These are phyloP conservation scores for Fraxinus floribunda DNA, from an alignment of 305 asterid genomes.

Conservation along the genomic window DNA sequence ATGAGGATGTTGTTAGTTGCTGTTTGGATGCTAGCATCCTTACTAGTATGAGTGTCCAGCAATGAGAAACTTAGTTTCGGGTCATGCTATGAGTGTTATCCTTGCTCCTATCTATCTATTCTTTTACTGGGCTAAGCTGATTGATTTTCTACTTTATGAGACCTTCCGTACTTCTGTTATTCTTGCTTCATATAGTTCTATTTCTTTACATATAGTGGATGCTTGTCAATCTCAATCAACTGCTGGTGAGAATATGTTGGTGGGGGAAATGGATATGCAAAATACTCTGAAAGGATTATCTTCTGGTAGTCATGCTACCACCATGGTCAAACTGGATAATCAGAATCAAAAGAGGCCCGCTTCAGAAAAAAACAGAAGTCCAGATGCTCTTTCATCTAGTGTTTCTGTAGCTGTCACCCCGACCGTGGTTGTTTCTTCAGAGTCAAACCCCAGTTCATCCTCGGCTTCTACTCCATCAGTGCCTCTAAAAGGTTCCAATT, in stretches of 20 bases:
- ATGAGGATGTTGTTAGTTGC: neutral
- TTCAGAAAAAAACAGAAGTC: constrained; percentile 30
- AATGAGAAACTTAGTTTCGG: neutral
- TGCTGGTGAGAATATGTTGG: constrained; percentile 17
- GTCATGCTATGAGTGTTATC: neutral
- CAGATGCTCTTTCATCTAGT: constrained; percentile 32
- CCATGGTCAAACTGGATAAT: constrained; percentile 29
- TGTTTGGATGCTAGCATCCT: neutral
- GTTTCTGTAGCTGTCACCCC: constrained; percentile 35
- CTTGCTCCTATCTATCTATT: neutral
- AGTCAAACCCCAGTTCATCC: constrained; percentile 43
- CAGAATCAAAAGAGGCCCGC: constrained; percentile 31
- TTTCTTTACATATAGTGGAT: constrained; percentile 38
- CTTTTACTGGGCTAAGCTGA: constrained; percentile 2
- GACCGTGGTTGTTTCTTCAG: constrained; percentile 31
- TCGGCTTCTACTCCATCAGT: constrained; percentile 37
- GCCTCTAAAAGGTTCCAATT: constrained; percentile 43
- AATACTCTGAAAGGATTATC: constrained; percentile 30
- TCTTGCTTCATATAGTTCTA: neutral
- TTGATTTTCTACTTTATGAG: constrained; percentile 17
- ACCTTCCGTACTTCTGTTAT: constrained; percentile 1
- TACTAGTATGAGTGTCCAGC: neutral
- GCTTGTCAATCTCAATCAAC: constrained; percentile 38
- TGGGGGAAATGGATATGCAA: constrained; percentile 6
- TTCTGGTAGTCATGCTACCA: constrained; percentile 29